Base-by-base conservation (phyloP, 2,329 filamentous ascomycete genomes). In the Escovopsis sp. region DNA sequence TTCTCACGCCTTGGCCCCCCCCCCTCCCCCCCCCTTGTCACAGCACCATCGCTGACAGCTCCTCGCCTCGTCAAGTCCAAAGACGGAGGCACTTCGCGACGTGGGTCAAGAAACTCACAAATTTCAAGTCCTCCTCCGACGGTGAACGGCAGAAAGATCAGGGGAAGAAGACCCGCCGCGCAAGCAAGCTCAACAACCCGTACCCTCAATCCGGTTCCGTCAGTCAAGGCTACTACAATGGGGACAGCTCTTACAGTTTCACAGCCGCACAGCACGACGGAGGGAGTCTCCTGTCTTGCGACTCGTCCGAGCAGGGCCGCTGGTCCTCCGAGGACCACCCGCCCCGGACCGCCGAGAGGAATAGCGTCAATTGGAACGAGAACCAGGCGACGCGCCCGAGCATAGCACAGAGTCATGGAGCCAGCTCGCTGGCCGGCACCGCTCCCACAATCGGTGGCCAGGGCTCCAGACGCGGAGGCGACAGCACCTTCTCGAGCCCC, bases 21-120 rank as follows among this genome's bases (percentile, higher is more conserved):
- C 15, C 15, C 15, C 15, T 2, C 15, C 15, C 15, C 15, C 33
- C n/a, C 19, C 23, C 9, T 32, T 15, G 32, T 15, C 26, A 15
- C 15, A 15, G 15, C 15, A 15, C 15, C 19, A n/a, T 19, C 6
- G 18, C 18, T n/a, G 23, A 12, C 36, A 12, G 7, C 26, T 28
- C n/a, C 48, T 52, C 63, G 87, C 82, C 87, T 60, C 75, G 78
- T 51, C 70, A 72, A 50, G 51, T 64, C 56, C 75, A 74, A 53
- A 82, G 86, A 50, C 81, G 87, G 53, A 79, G 85, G 49, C 89
- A 88, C 23, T 96, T 96, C 59, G 77, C 88, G 38, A 85, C 80
- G 51, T 93, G 89, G 83, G 86, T 98, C 69, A 94, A 88, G 70
- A 88, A 88, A 56, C 75, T 96, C 44, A 80, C 87, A 47, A 89